Percentiles rank a stretch among this genome's conserved stretches.
These are phyloP conservation scores for Fusarium tuaranense DNA, from an alignment of 2,329 filamentous ascomycete species.

Conservation along the genomic window DNA sequence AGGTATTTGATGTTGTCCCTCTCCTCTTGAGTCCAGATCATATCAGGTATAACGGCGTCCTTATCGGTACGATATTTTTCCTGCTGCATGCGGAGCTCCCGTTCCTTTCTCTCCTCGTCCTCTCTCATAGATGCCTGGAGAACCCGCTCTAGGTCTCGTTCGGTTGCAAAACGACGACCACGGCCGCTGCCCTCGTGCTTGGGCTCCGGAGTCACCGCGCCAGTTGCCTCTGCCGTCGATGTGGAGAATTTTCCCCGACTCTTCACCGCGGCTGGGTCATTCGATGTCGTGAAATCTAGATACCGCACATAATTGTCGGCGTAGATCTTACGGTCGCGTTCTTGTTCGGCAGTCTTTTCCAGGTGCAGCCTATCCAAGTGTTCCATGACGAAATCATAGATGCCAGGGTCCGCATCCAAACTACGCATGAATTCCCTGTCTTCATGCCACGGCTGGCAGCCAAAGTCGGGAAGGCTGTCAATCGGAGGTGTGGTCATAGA, in stretches of 20 bases:
- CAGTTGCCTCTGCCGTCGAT: constrained; percentile 49
- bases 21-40: constrained; percentile 73
- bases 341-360: constrained; percentile 53
- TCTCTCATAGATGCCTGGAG: constrained; percentile 78
- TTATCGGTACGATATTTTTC: constrained; percentile 80
- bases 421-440: constrained; percentile 59
- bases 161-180: constrained; percentile 72
- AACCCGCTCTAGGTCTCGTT: constrained; percentile 79
- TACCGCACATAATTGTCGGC: constrained; percentile 63
- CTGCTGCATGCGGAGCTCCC: constrained; percentile 72
- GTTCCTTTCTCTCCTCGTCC: constrained; percentile 77
- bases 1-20: constrained; percentile 69
- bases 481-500: constrained; percentile 67
- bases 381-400: constrained; percentile 60
- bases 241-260: constrained; percentile 66
- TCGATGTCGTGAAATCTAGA: constrained; percentile 66
- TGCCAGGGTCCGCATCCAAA: constrained; percentile 52
- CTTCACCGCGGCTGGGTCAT: constrained; percentile 65
- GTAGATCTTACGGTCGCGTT: constrained; percentile 56
- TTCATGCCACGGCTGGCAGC: constrained; percentile 60
- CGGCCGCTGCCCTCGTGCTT: constrained; percentile 67
- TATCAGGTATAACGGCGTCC: constrained; percentile 79
- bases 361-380: constrained; percentile 58
- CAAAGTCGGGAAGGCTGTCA: constrained; percentile 64
- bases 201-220: constrained; percentile 61